Evolutionary conservation across 306 rosid species (phyloP).

Genomic region (Acmispon strigosus): DNA sequence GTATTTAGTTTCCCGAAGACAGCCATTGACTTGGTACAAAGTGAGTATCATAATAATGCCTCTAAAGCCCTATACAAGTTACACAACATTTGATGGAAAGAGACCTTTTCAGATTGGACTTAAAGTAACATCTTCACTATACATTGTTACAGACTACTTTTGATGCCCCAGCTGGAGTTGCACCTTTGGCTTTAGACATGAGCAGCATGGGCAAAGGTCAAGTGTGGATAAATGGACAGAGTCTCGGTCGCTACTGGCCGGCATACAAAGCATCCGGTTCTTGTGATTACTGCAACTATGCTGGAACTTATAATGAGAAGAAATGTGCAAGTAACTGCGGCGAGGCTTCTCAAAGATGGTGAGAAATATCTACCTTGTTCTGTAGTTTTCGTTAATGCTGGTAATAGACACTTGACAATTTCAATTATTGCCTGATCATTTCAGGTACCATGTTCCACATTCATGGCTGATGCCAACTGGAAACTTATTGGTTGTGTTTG

Average conservation of each 20-base stretch:
- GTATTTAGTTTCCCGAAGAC: constrained; percentile 51
- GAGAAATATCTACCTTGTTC: constrained; percentile 17
- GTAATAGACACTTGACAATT: background rate
- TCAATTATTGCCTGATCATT: constrained; percentile 14
- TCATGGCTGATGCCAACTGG: constrained; percentile 92
- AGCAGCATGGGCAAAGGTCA: constrained; percentile 96
- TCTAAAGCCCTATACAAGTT: background rate
- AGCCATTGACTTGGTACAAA: constrained; percentile 94
- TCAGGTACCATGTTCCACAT: constrained; percentile 93
- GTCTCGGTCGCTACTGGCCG: constrained; percentile 92
- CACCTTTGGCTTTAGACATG: constrained; percentile 93
- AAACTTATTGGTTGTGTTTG: constrained; percentile 80
- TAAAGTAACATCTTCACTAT: constrained; percentile 1
- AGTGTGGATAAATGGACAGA: constrained; percentile 82
- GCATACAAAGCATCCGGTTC: constrained; percentile 87
- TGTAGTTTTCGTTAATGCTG: background rate
- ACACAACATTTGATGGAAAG: background rate
- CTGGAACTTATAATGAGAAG: constrained; percentile 71
- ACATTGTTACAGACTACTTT: constrained; percentile 63
- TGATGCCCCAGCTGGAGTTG: constrained; percentile 73
- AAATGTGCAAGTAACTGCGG: constrained; percentile 76
- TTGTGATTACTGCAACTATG: constrained; percentile 62
- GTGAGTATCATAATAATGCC: constrained; percentile 48
- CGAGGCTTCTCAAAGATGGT: constrained; percentile 97
- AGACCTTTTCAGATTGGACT: background rate